phyloP scores from a whole-genome alignment of 2,329 filamentous ascomycete species.

The Fusarium sterilihyphosum region DNA sequence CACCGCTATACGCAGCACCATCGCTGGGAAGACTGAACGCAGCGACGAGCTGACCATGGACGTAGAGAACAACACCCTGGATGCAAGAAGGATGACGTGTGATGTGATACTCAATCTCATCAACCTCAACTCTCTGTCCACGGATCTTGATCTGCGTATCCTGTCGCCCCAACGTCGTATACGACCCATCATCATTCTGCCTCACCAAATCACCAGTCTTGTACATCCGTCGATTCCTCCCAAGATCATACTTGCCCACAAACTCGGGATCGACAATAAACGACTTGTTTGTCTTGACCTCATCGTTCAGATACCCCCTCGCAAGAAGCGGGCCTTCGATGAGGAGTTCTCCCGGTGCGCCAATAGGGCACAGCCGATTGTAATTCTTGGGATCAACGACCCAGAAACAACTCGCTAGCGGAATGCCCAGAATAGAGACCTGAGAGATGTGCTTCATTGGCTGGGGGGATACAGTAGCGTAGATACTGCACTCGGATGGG shows the following conservation, averaged over 20 bases:
- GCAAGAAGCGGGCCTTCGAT: conserved; percentile 10
- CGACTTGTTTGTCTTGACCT: not conserved
- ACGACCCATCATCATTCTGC: not conserved
- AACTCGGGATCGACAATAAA: not conserved
- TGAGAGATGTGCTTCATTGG: not conserved
- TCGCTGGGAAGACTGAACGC: not conserved
- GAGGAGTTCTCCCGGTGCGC: not conserved
- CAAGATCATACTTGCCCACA: not conserved
- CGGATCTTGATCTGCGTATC: conserved; percentile 3
- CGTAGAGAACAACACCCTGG: not conserved
- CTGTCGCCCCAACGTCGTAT: not conserved
- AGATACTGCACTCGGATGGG: not conserved
- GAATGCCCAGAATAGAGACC: not conserved
- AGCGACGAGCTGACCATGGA: not conserved
- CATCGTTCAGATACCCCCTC: conserved; percentile 1
- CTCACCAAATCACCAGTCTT: not conserved
- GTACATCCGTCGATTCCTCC: not conserved
- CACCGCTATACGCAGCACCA: not conserved
- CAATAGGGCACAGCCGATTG: not conserved
- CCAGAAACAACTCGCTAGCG: not conserved
- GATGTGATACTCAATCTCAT: conserved; percentile 3
- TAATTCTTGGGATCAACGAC: not conserved
- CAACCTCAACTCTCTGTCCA: not conserved
- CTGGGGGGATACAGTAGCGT: not conserved
- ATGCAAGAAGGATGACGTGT: not conserved